phyloP scores from a whole-genome alignment of 2,329 filamentous ascomycete species.

The Ophiocordyceps unilateralis region DNA sequence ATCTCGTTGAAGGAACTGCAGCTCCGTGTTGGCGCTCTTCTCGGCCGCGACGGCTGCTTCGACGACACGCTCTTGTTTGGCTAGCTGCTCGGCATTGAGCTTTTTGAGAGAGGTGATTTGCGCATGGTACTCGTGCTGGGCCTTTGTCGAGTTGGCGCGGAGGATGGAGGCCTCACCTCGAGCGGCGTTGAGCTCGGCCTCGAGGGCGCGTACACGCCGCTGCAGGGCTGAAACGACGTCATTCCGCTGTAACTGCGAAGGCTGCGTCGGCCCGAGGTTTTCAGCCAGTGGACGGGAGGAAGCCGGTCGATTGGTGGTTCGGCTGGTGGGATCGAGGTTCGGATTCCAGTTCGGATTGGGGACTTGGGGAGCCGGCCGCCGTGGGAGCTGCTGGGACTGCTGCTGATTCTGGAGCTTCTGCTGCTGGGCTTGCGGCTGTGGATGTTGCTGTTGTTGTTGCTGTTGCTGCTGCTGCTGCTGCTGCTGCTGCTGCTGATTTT shows the following conservation, averaged over 20 bases:
- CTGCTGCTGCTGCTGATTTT: too few species aligned
- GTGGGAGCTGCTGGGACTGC: constrained; percentile 9
- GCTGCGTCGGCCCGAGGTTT: constrained; percentile 8
- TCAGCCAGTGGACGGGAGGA: constrained; percentile 7
- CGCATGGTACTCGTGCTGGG: constrained; percentile 42
- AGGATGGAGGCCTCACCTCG: constrained; percentile 59
- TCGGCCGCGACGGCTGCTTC: constrained; percentile 49
- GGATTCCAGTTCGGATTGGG: constrained; percentile 23
- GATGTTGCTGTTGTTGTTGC: constrained; percentile 4
- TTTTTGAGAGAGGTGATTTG: constrained; percentile 45
- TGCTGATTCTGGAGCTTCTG: constrained; percentile 6
- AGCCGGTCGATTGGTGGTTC: constrained; percentile 3
- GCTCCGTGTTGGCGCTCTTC: constrained; percentile 48
- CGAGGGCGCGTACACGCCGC: constrained; percentile 33
- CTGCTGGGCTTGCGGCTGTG: background rate
- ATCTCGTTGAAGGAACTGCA: constrained; percentile 58
- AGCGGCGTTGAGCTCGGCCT: constrained; percentile 41
- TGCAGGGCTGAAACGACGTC: constrained; percentile 29
- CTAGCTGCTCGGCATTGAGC: constrained; percentile 43
- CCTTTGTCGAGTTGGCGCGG: constrained; percentile 50
- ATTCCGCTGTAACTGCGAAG: constrained; percentile 11
- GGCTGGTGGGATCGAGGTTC: constrained; percentile 10
- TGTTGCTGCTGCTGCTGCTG: constrained; percentile 11
- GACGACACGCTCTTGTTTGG: constrained; percentile 44
- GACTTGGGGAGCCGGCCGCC: constrained; percentile 13